phyloP scores from a whole-genome alignment of 2,329 filamentous ascomycete genomes.

The Macrophomina tecta region DNA sequence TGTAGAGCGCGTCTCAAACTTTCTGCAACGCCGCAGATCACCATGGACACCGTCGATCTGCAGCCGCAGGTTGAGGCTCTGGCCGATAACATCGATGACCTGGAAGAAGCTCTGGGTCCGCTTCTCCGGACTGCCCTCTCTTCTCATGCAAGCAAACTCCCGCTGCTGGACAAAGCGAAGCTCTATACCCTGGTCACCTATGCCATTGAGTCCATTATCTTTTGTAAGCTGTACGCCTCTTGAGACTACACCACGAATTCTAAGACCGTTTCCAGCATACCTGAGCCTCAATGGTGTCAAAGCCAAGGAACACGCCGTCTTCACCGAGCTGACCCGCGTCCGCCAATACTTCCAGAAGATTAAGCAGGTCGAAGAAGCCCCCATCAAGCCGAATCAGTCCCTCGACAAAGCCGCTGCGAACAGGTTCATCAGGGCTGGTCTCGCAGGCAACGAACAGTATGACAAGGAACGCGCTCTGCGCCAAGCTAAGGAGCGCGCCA shows the following conservation, averaged over 20 bases:
- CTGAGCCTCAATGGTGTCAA: slow-evolving; percentile 78
- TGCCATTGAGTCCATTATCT: slow-evolving; percentile 87
- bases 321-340: slow-evolving; percentile 82
- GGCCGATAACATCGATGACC: slow-evolving; percentile 77
- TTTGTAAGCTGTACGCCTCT: slow-evolving; percentile 55
- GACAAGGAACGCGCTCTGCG: slow-evolving; percentile 48
- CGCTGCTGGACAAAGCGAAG: slow-evolving; percentile 93
- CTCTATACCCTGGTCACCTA: slow-evolving; percentile 89
- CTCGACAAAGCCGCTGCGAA: slow-evolving; percentile 78
- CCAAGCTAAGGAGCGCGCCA: slow-evolving; percentile 43
- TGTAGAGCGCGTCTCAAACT: background rate
- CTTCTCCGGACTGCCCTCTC: slow-evolving; percentile 68
- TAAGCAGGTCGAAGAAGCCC: slow-evolving; percentile 72
- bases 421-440: slow-evolving; percentile 80
- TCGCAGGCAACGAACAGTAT: slow-evolving; percentile 61
- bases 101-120: slow-evolving; percentile 77
- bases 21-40: slow-evolving; percentile 17
- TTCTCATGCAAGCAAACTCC: slow-evolving; percentile 76
- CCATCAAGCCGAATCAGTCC: slow-evolving; percentile 58
- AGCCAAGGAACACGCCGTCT: slow-evolving; percentile 84
- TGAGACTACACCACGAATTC: slow-evolving; percentile 40
- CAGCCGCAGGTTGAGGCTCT: slow-evolving; percentile 74
- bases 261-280: slow-evolving; percentile 60
- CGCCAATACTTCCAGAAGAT: slow-evolving; percentile 95
- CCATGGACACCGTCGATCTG: slow-evolving; percentile 65